Evolutionary conservation across 805 yeast genomes (phyloP).

Genomic region (Martiniozyma abietophila): DNA sequence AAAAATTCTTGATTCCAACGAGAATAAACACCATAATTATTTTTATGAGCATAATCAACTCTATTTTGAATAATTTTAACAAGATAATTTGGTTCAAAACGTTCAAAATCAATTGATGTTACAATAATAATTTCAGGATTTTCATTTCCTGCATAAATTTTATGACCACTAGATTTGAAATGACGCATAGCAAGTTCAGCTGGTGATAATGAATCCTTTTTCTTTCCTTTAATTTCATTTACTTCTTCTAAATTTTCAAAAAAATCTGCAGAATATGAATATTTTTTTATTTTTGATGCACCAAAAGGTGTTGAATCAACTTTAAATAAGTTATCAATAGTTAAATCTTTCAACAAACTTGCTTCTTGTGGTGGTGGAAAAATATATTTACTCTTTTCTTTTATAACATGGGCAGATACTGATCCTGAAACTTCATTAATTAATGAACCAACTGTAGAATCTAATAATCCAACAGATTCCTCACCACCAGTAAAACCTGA

Average conservation of each 20-base stretch:
- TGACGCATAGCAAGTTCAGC: slow-evolving; percentile 40
- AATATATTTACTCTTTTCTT: slow-evolving; percentile 45
- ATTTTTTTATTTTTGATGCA: slow-evolving; percentile 23
- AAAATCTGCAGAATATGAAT: slow-evolving; percentile 33
- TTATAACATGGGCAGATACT: too few relatives aligned
- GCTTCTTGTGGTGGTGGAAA: slow-evolving; percentile 75
- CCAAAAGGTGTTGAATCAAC: slow-evolving; percentile 39
- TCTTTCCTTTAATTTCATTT: slow-evolving; percentile 36
- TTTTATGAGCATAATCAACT: slow-evolving; percentile 76
- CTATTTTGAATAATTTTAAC: slow-evolving; percentile 74
- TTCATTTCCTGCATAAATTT: slow-evolving; percentile 33
- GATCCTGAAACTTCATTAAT: too few relatives aligned
- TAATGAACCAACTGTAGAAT: too few relatives aligned
- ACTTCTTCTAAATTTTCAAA: slow-evolving; percentile 26
- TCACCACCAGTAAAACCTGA: too few relatives aligned
- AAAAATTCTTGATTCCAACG: slow-evolving; percentile 81
- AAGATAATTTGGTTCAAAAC: slow-evolving; percentile 48
- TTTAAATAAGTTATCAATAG: slow-evolving; percentile 41
- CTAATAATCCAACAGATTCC: too few relatives aligned
- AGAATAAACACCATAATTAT: slow-evolving; percentile 73
- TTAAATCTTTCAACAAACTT: slow-evolving; percentile 47
- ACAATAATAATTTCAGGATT: slow-evolving; percentile 69
- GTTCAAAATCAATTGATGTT: slow-evolving; percentile 68
- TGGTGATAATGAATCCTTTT: slow-evolving; percentile 21
- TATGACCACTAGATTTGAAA: slow-evolving; percentile 59